These are phyloP conservation scores for Rhododendron molle DNA, from an alignment of 148 eudicot species.

Conservation along the genomic window DNA sequence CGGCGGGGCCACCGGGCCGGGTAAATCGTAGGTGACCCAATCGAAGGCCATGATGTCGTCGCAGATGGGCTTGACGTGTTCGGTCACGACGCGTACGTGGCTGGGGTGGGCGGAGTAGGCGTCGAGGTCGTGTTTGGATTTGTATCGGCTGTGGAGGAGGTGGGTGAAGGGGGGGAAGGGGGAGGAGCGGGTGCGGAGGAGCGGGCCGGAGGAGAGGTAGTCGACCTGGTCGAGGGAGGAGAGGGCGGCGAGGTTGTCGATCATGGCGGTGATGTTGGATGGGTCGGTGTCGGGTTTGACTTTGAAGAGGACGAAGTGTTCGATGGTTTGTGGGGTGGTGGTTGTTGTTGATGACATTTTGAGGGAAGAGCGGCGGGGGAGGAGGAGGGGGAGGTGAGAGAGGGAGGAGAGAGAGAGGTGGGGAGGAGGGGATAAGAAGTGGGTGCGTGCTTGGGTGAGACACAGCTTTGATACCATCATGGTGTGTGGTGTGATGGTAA, in stretches of 20 bases:
- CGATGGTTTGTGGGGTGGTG: constrained; percentile 28
- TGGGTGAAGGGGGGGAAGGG: constrained; percentile 51
- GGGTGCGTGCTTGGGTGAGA: neutral
- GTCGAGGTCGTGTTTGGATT: constrained; percentile 46
- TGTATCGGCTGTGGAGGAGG: constrained; percentile 74
- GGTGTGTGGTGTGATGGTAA: neutral
- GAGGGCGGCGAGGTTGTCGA: constrained; percentile 47
- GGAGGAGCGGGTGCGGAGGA: constrained; percentile 35
- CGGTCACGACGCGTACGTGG: constrained; percentile 54
- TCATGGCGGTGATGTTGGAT: constrained; percentile 45
- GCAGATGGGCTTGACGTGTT: constrained; percentile 48
- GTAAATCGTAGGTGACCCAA: constrained; percentile 39
- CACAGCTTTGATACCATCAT: neutral
- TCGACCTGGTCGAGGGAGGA: constrained; percentile 40
- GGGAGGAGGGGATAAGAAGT: neutral
- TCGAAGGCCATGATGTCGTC: constrained; percentile 88
- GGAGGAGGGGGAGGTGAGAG: constrained; percentile 17
- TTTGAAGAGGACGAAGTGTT: constrained; percentile 78
- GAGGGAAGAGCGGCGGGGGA: constrained; percentile 16
- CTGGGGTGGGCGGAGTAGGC: constrained; percentile 51
- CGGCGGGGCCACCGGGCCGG: constrained; percentile 13
- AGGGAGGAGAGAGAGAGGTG: neutral
- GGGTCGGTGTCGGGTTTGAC: constrained; percentile 47
- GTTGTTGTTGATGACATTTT: constrained; percentile 30
- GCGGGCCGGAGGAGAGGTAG: constrained; percentile 52